These are phyloP conservation scores for Cicer bijugum DNA, from an alignment of 306 rosid genomes.

Conservation along the genomic window DNA sequence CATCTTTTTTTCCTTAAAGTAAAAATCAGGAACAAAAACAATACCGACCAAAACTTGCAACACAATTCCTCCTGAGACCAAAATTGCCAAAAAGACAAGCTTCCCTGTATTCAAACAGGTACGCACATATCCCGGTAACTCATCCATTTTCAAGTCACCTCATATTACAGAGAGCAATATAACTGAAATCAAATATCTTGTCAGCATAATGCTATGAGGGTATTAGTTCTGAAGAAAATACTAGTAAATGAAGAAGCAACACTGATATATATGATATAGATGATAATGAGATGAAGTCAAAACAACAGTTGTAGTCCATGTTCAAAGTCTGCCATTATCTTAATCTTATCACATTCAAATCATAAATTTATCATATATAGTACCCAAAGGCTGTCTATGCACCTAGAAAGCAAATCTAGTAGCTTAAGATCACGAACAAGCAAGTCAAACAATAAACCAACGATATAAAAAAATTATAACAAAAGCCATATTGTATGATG, in stretches of 20 bases:
- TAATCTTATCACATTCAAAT: slow-evolving; percentile 1
- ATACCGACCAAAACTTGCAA: slow-evolving; percentile 86
- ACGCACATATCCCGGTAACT: slow-evolving; percentile 70
- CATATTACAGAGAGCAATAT: slow-evolving; percentile 53
- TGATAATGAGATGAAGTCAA: slow-evolving; percentile 15
- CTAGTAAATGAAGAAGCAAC: slow-evolving; percentile 15
- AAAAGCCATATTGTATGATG: not conserved
- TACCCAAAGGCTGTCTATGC: slow-evolving; percentile 19
- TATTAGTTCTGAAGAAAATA: slow-evolving; percentile 17
- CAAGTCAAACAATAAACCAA: slow-evolving; percentile 20
- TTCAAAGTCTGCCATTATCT: slow-evolving; percentile 1
- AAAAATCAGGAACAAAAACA: slow-evolving; percentile 22
- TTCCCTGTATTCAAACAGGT: slow-evolving; percentile 75
- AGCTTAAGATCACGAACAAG: slow-evolving; percentile 27
- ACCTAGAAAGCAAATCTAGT: slow-evolving; percentile 11
- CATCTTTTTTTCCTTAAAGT: slow-evolving; percentile 8
- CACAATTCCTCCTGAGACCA: slow-evolving; percentile 87
- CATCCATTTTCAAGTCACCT: slow-evolving; percentile 74
- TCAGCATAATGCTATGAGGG: slow-evolving; percentile 8
- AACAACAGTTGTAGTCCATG: not conserved
- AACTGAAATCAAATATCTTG: slow-evolving; percentile 49
- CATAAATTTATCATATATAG: not conserved
- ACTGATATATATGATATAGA: not conserved
- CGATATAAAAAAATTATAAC: not conserved
- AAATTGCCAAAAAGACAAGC: slow-evolving; percentile 75